Evolutionary conservation across 495 filamentous ascomycete genomes (phyloP).

Genomic region (Lophiostoma macrostomum): DNA sequence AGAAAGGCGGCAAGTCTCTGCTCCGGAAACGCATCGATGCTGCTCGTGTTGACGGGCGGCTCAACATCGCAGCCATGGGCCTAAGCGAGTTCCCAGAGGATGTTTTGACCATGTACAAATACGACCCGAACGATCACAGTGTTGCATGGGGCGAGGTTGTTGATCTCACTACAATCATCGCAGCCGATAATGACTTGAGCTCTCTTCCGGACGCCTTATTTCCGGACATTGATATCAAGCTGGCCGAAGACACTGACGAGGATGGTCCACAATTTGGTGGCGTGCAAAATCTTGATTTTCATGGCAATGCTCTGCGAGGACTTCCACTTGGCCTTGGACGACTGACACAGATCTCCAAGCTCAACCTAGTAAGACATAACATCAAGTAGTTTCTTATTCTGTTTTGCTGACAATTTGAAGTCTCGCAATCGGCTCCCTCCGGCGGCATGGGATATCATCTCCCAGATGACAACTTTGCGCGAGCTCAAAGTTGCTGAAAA

Average conservation of each 20-base stretch:
- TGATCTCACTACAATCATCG: constrained; percentile 82
- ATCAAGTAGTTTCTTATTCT: too few relatives aligned
- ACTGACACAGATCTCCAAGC: constrained; percentile 65
- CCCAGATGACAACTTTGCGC: constrained; percentile 63
- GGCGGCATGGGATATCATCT: constrained; percentile 65
- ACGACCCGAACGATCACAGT: constrained; percentile 46
- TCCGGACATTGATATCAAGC: constrained; percentile 60
- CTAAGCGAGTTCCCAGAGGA: constrained; percentile 76
- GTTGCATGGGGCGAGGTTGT: constrained; percentile 89
- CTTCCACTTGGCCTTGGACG: constrained; percentile 74
- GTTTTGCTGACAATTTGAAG: too few relatives aligned
- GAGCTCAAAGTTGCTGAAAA: constrained; percentile 85
- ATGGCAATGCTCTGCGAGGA: constrained; percentile 71
- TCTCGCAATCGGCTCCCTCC: constrained; percentile 77
- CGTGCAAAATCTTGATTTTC: constrained; percentile 77
- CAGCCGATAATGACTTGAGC: constrained; percentile 87
- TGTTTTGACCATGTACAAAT: constrained; percentile 85
- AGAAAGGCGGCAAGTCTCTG: constrained; percentile 48
- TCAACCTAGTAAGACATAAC: constrained; percentile 66
- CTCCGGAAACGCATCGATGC: constrained; percentile 71
- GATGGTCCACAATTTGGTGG: constrained; percentile 79
- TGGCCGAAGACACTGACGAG: constrained; percentile 51
- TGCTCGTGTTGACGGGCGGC: constrained; percentile 73
- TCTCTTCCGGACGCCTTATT: constrained; percentile 69
- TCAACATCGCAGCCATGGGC: constrained; percentile 87